phyloP scores from a whole-genome alignment of 129 eudicot genomes.

The Artemisia tridentata region DNA sequence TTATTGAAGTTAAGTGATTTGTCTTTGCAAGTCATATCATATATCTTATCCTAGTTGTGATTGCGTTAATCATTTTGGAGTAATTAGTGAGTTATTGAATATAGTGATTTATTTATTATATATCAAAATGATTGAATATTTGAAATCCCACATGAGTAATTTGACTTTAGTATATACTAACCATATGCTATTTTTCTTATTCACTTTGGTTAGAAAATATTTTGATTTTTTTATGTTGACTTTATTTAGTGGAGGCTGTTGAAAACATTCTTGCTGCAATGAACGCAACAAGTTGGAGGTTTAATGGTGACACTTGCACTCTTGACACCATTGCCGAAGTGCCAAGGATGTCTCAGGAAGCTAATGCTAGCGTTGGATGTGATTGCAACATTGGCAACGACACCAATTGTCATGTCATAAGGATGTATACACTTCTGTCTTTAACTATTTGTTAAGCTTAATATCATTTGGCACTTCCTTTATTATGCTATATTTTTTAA shows the following conservation, averaged over 20 bases:
- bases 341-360: slow-evolving; percentile 33
- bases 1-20: too few species aligned
- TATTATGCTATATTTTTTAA: neutral
- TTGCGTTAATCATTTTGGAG: too few species aligned
- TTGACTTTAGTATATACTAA: slow-evolving; percentile 16
- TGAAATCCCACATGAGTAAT: slow-evolving; percentile 16
- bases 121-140: slow-evolving; percentile 8
- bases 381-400: slow-evolving; percentile 54
- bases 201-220: neutral
- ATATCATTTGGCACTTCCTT: neutral
- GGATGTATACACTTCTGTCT: slow-evolving; percentile 53
- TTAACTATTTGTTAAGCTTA: slow-evolving; percentile 13
- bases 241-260: slow-evolving; percentile 55
- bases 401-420: slow-evolving; percentile 63
- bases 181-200: neutral
- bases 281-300: slow-evolving; percentile 78
- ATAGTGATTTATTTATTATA: slow-evolving; percentile 3
- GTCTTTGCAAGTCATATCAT: too few species aligned
- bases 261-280: slow-evolving; percentile 49
- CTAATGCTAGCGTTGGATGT: slow-evolving; percentile 56
- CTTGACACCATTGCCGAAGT: slow-evolving; percentile 51
- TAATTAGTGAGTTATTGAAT: too few species aligned
- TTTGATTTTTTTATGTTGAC: slow-evolving; percentile 1
- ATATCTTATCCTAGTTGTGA: too few species aligned
- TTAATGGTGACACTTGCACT: slow-evolving; percentile 53